Percentiles rank a stretch among this genome's conserved stretches.
Evolutionary conservation across 2,329 filamentous ascomycete genomes (phyloP).

Genomic region (Aureobasidium pullulans): DNA sequence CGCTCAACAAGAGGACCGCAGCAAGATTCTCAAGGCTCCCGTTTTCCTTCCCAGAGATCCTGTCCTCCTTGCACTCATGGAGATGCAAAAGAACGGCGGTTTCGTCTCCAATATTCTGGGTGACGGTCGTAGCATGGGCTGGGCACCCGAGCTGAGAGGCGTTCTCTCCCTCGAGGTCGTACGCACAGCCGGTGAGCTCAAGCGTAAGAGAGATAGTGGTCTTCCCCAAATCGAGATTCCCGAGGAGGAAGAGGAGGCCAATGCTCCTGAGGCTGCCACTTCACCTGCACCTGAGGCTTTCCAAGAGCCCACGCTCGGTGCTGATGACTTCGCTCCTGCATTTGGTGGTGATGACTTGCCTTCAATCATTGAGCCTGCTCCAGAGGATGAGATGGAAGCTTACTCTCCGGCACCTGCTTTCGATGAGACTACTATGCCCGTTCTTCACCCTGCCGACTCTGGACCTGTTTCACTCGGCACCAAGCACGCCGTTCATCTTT

Average conservation of each 20-base stretch:
- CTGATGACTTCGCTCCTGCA: slow-evolving; percentile 26
- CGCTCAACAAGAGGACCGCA: slow-evolving; percentile 75
- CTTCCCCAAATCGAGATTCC: slow-evolving; percentile 66
- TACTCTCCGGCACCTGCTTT: slow-evolving; percentile 48
- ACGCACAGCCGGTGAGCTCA: slow-evolving; percentile 69
- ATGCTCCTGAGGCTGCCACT: slow-evolving; percentile 32
- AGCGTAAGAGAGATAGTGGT: slow-evolving; percentile 87
- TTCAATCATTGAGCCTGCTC: slow-evolving; percentile 29
- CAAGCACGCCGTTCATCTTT: slow-evolving; percentile 89
- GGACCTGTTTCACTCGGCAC: slow-evolving; percentile 85
- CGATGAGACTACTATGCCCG: slow-evolving; percentile 68
- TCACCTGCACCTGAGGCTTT: slow-evolving; percentile 20
- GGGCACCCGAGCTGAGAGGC: slow-evolving; percentile 89
- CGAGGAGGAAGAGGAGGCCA: slow-evolving; percentile 52
- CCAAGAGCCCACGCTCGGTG: slow-evolving; percentile 19
- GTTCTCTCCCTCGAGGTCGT: slow-evolving; percentile 82
- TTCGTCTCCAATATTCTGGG: slow-evolving; percentile 85
- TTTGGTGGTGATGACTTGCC: slow-evolving; percentile 21
- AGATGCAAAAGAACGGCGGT: slow-evolving; percentile 82
- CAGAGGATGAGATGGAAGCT: slow-evolving; percentile 27
- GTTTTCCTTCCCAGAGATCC: slow-evolving; percentile 83
- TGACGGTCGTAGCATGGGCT: slow-evolving; percentile 67
- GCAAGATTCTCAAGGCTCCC: slow-evolving; percentile 75
- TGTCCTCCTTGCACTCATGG: slow-evolving; percentile 76
- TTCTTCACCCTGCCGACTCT: slow-evolving; percentile 73